Evolutionary conservation across 2,329 filamentous ascomycete species (phyloP).

Genomic region (Seiridium cupressi): DNA sequence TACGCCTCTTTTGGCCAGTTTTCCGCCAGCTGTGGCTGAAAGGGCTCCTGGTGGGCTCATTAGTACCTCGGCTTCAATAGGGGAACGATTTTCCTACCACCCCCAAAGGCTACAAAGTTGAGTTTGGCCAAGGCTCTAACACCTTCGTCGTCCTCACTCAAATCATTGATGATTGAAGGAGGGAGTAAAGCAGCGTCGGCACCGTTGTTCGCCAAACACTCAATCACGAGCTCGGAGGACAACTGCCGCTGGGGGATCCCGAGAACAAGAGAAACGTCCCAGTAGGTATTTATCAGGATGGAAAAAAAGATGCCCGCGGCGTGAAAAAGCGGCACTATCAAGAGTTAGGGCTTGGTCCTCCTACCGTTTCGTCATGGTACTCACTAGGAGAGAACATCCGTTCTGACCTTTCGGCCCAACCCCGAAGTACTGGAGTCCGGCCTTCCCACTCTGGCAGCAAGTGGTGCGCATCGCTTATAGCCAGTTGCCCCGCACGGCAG

Average conservation of each 20-base stretch:
- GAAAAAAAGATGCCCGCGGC: constrained; percentile 29
- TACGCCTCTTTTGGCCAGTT: constrained; percentile 30
- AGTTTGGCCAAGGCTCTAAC: constrained; percentile 30
- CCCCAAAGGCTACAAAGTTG: constrained; percentile 32
- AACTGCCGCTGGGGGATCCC: constrained; percentile 31
- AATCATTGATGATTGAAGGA: constrained; percentile 41
- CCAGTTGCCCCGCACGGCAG: constrained; percentile 33
- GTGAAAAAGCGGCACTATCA: constrained; percentile 37
- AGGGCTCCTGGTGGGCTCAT: constrained; percentile 29
- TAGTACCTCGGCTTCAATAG: background rate
- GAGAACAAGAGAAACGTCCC: constrained; percentile 24
- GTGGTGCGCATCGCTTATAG: constrained; percentile 30
- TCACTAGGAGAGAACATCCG: background rate
- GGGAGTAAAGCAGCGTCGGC: constrained; percentile 29
- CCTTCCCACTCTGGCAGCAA: constrained; percentile 22
- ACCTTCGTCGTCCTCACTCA: constrained; percentile 31
- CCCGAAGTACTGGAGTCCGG: constrained; percentile 13
- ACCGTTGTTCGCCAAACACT: constrained; percentile 25
- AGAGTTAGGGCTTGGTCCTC: background rate
- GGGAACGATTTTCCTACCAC: constrained; percentile 27
- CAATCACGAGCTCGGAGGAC: constrained; percentile 29
- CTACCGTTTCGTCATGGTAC: background rate
- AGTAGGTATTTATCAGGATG: constrained; percentile 27
- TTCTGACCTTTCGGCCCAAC: constrained; percentile 5
- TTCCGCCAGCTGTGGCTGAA: constrained; percentile 33